Percentiles rank a stretch among this genome's conserved stretches.
phyloP scores from a whole-genome alignment of 2,329 filamentous ascomycete genomes.

The Dactylellina drechsleri region DNA sequence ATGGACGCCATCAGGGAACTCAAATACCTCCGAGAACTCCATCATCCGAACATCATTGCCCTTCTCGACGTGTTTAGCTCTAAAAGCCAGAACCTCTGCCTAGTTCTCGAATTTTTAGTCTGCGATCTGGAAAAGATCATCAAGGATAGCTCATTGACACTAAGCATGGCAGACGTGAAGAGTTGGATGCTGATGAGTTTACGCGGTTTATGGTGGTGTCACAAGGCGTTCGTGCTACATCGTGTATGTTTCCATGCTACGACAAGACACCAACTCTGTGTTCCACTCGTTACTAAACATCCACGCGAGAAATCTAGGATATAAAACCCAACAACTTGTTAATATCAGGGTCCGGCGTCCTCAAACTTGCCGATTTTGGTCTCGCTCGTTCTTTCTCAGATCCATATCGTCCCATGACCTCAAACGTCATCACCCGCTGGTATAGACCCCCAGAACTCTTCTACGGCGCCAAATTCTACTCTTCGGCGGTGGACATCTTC shows the following conservation, averaged over 20 bases:
- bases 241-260: slow-evolving; percentile 64
- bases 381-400: slow-evolving; percentile 89
- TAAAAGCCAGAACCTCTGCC: slow-evolving; percentile 94
- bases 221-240: slow-evolving; percentile 91
- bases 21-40: slow-evolving; percentile 91
- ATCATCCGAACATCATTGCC: slow-evolving; percentile 93
- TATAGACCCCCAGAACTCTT: slow-evolving; percentile 94
- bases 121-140: slow-evolving; percentile 96
- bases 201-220: slow-evolving; percentile 93
- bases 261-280: not conserved
- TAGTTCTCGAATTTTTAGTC: slow-evolving; percentile 92
- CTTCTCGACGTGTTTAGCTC: slow-evolving; percentile 92
- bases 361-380: slow-evolving; percentile 98
- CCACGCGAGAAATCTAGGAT: slow-evolving; percentile 65
- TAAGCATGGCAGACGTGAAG: slow-evolving; percentile 91
- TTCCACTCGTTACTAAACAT: too few species aligned
- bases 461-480: slow-evolving; percentile 88
- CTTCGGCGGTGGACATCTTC: slow-evolving; percentile 92
- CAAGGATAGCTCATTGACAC: slow-evolving; percentile 82
- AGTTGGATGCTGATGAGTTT: slow-evolving; percentile 99
- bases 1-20: slow-evolving; percentile 96
- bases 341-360: slow-evolving; percentile 88
- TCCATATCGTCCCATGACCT: slow-evolving; percentile 87
- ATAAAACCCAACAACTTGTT: slow-evolving; percentile 99
- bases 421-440: slow-evolving; percentile 95